phyloP scores from a whole-genome alignment of 768 basidiomycete species.

The Rhizopogon vulgaris region DNA sequence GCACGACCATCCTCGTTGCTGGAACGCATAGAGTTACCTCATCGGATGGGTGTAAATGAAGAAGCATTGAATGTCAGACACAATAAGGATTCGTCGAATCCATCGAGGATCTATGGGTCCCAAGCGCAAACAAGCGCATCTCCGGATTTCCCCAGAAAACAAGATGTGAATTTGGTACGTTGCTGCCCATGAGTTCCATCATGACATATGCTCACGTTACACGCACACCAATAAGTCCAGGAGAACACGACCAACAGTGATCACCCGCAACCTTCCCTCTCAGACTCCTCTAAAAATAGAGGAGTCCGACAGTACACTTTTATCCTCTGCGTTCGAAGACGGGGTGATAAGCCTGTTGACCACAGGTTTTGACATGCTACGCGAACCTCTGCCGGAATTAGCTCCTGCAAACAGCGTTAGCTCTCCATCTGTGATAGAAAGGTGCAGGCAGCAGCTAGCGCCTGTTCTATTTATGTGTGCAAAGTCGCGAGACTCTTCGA shows the following conservation, averaged over 20 bases:
- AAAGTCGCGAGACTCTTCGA: constrained; percentile 11
- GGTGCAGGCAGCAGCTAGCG: constrained; percentile 19
- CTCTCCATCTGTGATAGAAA: constrained; percentile 15
- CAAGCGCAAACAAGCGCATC: constrained; percentile 5
- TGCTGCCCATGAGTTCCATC: background rate
- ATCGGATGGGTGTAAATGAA: background rate
- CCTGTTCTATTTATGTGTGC: constrained; percentile 17
- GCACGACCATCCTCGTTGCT: background rate
- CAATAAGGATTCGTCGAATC: background rate
- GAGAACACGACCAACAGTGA: constrained; percentile 6
- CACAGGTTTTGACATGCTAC: constrained; percentile 1
- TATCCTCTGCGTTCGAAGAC: constrained; percentile 10
- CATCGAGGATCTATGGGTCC: background rate
- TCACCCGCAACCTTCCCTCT: constrained; percentile 7
- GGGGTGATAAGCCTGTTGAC: constrained; percentile 5
- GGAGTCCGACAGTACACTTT: constrained; percentile 1
- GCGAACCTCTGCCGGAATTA: background rate
- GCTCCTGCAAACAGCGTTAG: constrained; percentile 8
- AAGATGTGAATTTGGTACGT: constrained; percentile 18
- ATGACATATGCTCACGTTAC: constrained; percentile 2
- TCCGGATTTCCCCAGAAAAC: background rate
- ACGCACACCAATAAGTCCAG: constrained; percentile 1
- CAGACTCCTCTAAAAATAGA: constrained; percentile 4
- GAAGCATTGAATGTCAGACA: background rate
- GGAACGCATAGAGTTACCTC: background rate